Conservation (phyloP, 2,329 filamentous ascomycete genomes). For the Penicillium sp. region DNA sequence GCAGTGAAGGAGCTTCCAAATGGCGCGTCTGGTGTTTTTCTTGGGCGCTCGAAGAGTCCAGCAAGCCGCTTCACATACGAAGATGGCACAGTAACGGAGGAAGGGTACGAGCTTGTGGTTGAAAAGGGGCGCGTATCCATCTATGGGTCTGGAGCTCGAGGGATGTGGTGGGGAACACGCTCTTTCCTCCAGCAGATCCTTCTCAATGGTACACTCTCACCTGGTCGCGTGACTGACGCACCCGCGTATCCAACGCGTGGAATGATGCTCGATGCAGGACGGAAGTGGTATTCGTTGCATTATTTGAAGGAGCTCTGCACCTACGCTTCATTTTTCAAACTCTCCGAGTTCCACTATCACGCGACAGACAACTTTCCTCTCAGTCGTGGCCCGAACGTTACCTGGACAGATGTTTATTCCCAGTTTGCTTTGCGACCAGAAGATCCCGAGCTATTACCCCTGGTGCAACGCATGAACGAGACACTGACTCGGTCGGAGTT, state of each 20-base stretch:
- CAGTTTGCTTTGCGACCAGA: conserved; percentile 58
- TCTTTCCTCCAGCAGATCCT: conserved; percentile 54
- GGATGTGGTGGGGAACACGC: conserved; percentile 60
- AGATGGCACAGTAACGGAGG: conserved; percentile 48
- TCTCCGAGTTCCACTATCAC: conserved; percentile 61
- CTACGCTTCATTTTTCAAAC: conserved; percentile 63
- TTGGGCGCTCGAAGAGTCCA: conserved; percentile 30
- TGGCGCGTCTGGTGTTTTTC: conserved; percentile 43
- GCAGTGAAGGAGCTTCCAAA: conserved; percentile 36
- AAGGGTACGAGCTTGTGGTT: conserved; percentile 52
- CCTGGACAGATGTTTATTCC: conserved; percentile 53
- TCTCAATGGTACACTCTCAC: conserved; percentile 39
- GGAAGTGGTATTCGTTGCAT: conserved; percentile 57
- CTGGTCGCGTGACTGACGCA: conserved; percentile 49
- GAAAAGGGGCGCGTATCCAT: conserved; percentile 42
- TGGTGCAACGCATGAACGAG: conserved; percentile 56
- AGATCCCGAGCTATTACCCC: conserved; percentile 46
- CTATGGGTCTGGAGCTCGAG: conserved; percentile 54
- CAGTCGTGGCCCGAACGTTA: conserved; percentile 49
- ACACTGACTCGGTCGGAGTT: conserved; percentile 55
- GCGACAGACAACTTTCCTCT: conserved; percentile 59
- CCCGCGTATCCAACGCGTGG: conserved; percentile 55
- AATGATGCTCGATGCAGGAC: conserved; percentile 54
- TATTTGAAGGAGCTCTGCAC: conserved; percentile 60
- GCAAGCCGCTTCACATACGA: conserved; percentile 45